Base-by-base conservation (phyloP, 2,329 filamentous ascomycete species). In the Aspergillus sp. region DNA sequence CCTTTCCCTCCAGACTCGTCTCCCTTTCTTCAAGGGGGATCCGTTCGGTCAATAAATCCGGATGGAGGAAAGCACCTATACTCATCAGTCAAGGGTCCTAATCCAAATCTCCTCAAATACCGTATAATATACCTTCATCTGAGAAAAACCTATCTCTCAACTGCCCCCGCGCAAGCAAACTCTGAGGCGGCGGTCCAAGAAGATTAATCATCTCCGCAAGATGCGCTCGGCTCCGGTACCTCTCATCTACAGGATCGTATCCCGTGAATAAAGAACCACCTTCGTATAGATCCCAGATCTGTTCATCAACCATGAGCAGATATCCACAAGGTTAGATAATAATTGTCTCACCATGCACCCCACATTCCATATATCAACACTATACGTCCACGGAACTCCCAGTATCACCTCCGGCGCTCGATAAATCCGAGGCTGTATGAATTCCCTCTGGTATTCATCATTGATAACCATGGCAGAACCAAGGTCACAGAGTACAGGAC, bases 251-350 rank as follows among this genome's bases (percentile, higher is more conserved):
- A 0, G 75, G 72, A 53, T 81, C 79, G 0, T 73, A 42, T 44
- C 78, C 73, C 2, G 71, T 72, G 60, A 83, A 84, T 25, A 84
- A 67, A 23, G 74, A 76, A 0, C 64, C 70, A 3, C 80, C 78
- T 71, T 84, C 77, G 57, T 78, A 83, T 1, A 84, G 47, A 53
- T 83, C 72, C 82, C 81, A 84, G 27, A 81, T 77, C 81, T 82
- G 57, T 19, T 19, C 19, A 19, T 19, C 19, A 19, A 19, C 2
- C 19, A 19, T 19, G 3, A 19, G 17, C 17, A 19, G 17, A 19
- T 19, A 19, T 19, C 17, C 17, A 19, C 17, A 19, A 19, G 17
- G 17, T 19, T 19, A 19, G 17, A 19, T 19, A 19, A 19, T 19
- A 19, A 19, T 19, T 42, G 2, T 15, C 76, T 71, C 72, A 83